Conservation (phyloP, 23 red algal species). For the Gracilaria gracilis region DNA sequence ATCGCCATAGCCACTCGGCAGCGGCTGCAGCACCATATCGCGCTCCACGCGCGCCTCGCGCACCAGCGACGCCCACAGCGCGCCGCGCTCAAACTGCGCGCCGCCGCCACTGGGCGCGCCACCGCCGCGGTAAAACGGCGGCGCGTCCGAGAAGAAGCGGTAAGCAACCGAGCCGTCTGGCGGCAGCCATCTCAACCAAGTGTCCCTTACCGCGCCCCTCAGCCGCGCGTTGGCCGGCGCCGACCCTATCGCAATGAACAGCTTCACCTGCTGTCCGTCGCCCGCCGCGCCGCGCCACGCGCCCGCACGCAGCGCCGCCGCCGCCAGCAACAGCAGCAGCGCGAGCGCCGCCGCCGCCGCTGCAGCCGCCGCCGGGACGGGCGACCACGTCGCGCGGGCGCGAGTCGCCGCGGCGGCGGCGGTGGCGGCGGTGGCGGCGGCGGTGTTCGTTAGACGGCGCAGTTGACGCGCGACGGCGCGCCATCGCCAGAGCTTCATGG, state of each 20-base stretch:
- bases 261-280: not conserved
- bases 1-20: constrained; percentile 69
- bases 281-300: too few relatives aligned
- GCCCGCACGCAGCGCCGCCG: not conserved
- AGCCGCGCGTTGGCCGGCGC: constrained; percentile 52
- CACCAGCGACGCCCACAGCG: constrained; percentile 9
- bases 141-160: constrained; percentile 77
- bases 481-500: too few relatives aligned
- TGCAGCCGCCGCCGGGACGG: too few relatives aligned
- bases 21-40: constrained; percentile 59
- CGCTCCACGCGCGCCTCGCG: constrained; percentile 37
- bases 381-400: too few relatives aligned
- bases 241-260: constrained; percentile 79
- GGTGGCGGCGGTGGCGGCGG: too few relatives aligned
- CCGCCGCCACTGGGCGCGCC: not conserved
- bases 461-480: too few relatives aligned
- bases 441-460: too few relatives aligned
- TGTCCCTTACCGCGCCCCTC: constrained; percentile 53
- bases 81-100: too few relatives aligned
- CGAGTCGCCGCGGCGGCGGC: too few relatives aligned
- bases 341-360: too few relatives aligned
- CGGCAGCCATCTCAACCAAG: constrained; percentile 67
- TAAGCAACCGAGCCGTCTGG: constrained; percentile 43
- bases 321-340: not conserved
- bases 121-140: constrained; percentile 1